Conservation (phyloP, 768 basidiomycete genomes). For the Suillus alpinus region DNA sequence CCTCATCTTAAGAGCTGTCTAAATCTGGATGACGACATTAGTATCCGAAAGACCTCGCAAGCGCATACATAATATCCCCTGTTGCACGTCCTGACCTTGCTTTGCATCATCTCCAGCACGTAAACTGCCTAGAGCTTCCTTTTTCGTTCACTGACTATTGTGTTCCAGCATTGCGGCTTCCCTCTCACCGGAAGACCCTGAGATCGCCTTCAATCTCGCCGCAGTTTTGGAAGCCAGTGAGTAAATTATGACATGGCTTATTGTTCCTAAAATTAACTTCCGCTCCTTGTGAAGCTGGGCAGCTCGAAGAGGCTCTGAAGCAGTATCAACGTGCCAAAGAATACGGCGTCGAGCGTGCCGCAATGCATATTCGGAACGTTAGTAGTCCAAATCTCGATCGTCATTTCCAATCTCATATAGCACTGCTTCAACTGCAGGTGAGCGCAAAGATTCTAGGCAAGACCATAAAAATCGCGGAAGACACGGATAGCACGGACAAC, state of each 20-base stretch:
- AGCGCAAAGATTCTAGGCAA: constrained; percentile 77
- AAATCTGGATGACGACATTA: constrained; percentile 19
- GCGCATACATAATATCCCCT: constrained; percentile 82
- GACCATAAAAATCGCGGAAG: constrained; percentile 48
- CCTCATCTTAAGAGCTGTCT: constrained; percentile 16
- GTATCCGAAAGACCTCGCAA: constrained; percentile 66
- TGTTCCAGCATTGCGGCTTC: constrained; percentile 69
- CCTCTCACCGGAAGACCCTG: constrained; percentile 86
- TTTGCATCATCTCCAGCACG: constrained; percentile 76
- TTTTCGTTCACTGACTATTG: constrained; percentile 31
- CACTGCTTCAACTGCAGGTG: constrained; percentile 45
- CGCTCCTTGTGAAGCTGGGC: constrained; percentile 53
- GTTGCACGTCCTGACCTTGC: constrained; percentile 83
- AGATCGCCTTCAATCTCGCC: constrained; percentile 89
- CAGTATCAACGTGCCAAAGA: constrained; percentile 80
- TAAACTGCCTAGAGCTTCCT: constrained; percentile 27
- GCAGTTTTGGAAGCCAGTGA: constrained; percentile 87
- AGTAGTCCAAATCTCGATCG: constrained; percentile 21
- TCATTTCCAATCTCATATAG: constrained; percentile 16
- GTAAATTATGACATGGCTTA: constrained; percentile 34
- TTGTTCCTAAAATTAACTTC: constrained; percentile 34
- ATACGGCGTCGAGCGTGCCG: constrained; percentile 78
- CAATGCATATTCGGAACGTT: constrained; percentile 82
- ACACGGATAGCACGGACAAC: constrained; percentile 26
- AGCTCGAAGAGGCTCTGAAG: constrained; percentile 74